Conservation (phyloP, 2,329 filamentous ascomycete species). For the Magnaporthiopsis rhizophila region DNA sequence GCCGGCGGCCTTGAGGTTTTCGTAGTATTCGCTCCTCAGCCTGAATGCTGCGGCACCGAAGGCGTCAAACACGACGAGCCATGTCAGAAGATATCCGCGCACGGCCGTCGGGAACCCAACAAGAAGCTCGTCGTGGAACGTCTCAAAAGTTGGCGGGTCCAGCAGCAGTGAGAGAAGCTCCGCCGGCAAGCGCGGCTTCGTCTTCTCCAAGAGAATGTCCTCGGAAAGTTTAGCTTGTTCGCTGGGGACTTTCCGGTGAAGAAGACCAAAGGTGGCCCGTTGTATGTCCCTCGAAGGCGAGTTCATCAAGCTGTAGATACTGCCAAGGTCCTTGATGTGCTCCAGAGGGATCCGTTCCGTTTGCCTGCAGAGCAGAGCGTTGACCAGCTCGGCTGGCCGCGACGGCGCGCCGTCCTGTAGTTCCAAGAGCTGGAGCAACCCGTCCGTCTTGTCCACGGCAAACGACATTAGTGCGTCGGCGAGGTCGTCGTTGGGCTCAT, state of each 20-base stretch:
- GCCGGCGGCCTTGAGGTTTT: constrained; percentile 67
- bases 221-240: constrained; percentile 77
- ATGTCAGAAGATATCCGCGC: constrained; percentile 77
- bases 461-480: constrained; percentile 62
- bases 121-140: constrained; percentile 56
- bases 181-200: constrained; percentile 46
- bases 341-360: constrained; percentile 56
- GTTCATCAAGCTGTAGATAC: constrained; percentile 69
- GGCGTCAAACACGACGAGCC: constrained; percentile 84
- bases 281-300: constrained; percentile 70
- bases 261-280: constrained; percentile 68
- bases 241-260: constrained; percentile 72
- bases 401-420: constrained; percentile 36
- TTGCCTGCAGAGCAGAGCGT: constrained; percentile 63
- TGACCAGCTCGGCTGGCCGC: constrained; percentile 66
- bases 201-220: constrained; percentile 65
- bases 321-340: constrained; percentile 53
- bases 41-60: constrained; percentile 72
- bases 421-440: constrained; percentile 57
- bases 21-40: constrained; percentile 72
- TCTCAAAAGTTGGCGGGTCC: constrained; percentile 65
- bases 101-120: constrained; percentile 61
- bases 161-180: constrained; percentile 79
- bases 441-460: constrained; percentile 44
- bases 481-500: constrained; percentile 79